Conservation (phyloP, 805 yeast genomes). For the Pichia phayaonensis region DNA sequence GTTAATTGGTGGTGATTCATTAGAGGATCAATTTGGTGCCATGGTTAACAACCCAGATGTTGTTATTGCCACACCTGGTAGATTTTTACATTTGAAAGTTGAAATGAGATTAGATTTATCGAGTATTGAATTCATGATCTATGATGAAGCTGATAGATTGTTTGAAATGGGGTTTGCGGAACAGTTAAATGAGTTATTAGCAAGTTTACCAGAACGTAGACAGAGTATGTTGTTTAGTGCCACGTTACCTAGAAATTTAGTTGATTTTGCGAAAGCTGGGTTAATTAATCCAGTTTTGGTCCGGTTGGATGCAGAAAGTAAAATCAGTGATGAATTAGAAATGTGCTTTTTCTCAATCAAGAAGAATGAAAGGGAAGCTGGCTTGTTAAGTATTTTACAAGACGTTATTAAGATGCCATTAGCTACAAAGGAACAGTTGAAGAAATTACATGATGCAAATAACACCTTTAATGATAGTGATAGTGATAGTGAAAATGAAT, state of each 20-base stretch:
- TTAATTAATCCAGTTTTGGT: slow-evolving; percentile 86
- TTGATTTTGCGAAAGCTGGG: slow-evolving; percentile 97
- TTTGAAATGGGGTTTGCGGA: slow-evolving; percentile 96
- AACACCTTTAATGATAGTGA: slow-evolving; percentile 46
- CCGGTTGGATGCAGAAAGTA: slow-evolving; percentile 86
- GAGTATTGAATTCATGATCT: slow-evolving; percentile 82
- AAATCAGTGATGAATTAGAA: slow-evolving; percentile 82
- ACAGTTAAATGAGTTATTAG: slow-evolving; percentile 82
- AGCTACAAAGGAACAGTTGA: slow-evolving; percentile 63
- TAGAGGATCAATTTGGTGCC: slow-evolving; percentile 89
- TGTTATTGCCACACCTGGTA: slow-evolving; percentile 94
- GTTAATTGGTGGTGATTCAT: slow-evolving; percentile 96
- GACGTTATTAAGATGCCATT: slow-evolving; percentile 79
- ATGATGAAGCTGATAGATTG: slow-evolving; percentile 95
- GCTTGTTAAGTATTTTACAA: slow-evolving; percentile 65
- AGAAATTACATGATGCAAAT: slow-evolving; percentile 42
- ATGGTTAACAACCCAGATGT: slow-evolving; percentile 95
- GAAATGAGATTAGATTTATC: slow-evolving; percentile 88
- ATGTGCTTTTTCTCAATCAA: slow-evolving; percentile 82
- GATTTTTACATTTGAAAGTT: slow-evolving; percentile 89
- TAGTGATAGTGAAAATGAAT: slow-evolving; percentile 39
- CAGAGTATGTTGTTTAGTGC: slow-evolving; percentile 92
- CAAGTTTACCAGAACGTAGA: slow-evolving; percentile 71
- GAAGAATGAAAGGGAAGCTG: slow-evolving; percentile 84
- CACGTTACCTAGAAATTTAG: slow-evolving; percentile 84